Evolutionary conservation across 495 filamentous ascomycete species (phyloP).

Genomic region (Mycothermus thermophilus): DNA sequence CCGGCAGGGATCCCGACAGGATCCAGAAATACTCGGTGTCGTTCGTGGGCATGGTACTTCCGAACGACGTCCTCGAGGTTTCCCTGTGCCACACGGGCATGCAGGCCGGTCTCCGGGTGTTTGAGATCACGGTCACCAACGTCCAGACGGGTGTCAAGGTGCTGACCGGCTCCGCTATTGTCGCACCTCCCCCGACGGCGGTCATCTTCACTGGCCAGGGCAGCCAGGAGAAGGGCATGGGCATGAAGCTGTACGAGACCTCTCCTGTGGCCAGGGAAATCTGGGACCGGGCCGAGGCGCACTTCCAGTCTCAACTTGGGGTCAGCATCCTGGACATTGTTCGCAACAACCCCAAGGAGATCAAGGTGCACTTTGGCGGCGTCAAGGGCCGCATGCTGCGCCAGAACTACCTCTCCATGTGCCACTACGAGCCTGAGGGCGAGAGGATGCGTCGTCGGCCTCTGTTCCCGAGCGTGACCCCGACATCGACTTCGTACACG

Average conservation of each 20-base stretch:
- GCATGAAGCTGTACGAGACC: slow-evolving; percentile 91
- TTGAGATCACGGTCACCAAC: slow-evolving; percentile 88
- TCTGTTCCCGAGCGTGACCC: slow-evolving; percentile 76
- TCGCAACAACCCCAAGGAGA: slow-evolving; percentile 95
- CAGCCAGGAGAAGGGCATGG: slow-evolving; percentile 97
- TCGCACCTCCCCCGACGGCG: slow-evolving; percentile 85
- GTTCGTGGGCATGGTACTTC: slow-evolving; percentile 91
- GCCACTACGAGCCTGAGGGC: slow-evolving; percentile 16
- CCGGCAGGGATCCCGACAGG: slow-evolving; percentile 94
- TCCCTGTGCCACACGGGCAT: slow-evolving; percentile 91
- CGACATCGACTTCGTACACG: slow-evolving; percentile 60
- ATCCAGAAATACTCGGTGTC: slow-evolving; percentile 91
- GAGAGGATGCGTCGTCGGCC: slow-evolving; percentile 55
- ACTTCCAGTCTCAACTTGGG: slow-evolving; percentile 29
- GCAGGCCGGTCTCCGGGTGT: slow-evolving; percentile 93
- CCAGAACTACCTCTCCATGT: slow-evolving; percentile 99
- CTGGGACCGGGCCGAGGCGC: slow-evolving; percentile 77
- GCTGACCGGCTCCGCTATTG: slow-evolving; percentile 81
- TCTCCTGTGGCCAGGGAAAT: slow-evolving; percentile 89
- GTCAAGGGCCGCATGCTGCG: slow-evolving; percentile 78
- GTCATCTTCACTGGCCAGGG: slow-evolving; percentile 98
- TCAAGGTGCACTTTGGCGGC: slow-evolving; percentile 94
- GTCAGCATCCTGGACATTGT: slow-evolving; percentile 96
- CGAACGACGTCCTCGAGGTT: slow-evolving; percentile 84
- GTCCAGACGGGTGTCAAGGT: slow-evolving; percentile 90